phyloP scores from a whole-genome alignment of 345 rosid genomes.

The Salix arbutifolia region DNA sequence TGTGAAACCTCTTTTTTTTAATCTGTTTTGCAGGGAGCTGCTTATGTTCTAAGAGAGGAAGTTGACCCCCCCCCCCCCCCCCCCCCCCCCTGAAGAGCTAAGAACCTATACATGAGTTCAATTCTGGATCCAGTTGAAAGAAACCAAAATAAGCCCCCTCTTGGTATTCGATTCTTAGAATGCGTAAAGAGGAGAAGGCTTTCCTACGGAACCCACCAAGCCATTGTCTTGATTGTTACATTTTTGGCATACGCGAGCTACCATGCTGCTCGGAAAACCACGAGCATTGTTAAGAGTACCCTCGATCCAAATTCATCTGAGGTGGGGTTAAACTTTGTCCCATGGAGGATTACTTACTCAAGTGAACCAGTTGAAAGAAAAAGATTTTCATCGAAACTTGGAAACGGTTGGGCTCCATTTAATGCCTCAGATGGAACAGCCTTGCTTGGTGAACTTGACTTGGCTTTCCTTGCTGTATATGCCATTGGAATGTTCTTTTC shows the following conservation, averaged over 20 bases:
- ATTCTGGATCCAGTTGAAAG: conserved; percentile 23
- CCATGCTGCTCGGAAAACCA: conserved; percentile 83
- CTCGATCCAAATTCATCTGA: conserved; percentile 69
- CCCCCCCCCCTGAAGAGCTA: not conserved
- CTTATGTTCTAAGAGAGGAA: conserved; percentile 4
- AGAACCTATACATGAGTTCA: conserved; percentile 48
- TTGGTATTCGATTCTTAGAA: conserved; percentile 60
- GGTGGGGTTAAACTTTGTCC: conserved; percentile 28
- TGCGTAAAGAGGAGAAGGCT: conserved; percentile 39
- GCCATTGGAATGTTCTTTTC: conserved; percentile 87
- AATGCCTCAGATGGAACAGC: conserved; percentile 62
- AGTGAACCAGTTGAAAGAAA: conserved; percentile 22
- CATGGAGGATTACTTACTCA: conserved; percentile 30
- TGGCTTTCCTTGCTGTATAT: conserved; percentile 77
- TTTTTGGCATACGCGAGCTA: conserved; percentile 75
- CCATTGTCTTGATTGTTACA: conserved; percentile 75
- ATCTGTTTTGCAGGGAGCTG: conserved; percentile 1
- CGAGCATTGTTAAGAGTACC: conserved; percentile 84
- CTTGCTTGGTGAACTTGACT: conserved; percentile 78
- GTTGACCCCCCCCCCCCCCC: not conserved
- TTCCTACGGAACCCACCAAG: conserved; percentile 64
- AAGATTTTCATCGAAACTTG: conserved; percentile 26
- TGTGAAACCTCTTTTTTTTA: not conserved
- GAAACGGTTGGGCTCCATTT: conserved; percentile 90
- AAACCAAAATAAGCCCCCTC: conserved; percentile 40